phyloP scores from a whole-genome alignment of 108 stramenopile species.

The Schizochytrium sp. region DNA sequence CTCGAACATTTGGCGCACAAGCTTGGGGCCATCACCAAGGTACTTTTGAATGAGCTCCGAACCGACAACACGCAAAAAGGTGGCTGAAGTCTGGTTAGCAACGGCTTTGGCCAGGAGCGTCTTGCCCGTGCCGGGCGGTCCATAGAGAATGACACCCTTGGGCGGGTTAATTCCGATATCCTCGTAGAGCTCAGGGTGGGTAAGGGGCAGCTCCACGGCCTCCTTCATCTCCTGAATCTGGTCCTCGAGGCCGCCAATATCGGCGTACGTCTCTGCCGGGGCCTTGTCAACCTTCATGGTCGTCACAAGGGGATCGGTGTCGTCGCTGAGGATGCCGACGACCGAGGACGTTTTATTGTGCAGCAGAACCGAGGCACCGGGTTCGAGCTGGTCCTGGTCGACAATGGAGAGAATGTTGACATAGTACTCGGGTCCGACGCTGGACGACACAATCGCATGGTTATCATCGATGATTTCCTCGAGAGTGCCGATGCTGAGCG shows the following conservation, averaged over 20 bases:
- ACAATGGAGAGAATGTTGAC: slow-evolving; percentile 93
- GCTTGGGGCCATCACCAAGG: slow-evolving; percentile 96
- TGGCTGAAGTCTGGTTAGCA: slow-evolving; percentile 96
- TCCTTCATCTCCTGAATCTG: slow-evolving; percentile 99
- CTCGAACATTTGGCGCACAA: slow-evolving; percentile 94
- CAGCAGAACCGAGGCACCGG: slow-evolving; percentile 87
- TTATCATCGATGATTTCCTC: slow-evolving; percentile 99
- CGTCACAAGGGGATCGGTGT: slow-evolving; percentile 92
- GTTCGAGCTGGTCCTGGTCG: slow-evolving; percentile 96
- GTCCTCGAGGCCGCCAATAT: slow-evolving; percentile 93
- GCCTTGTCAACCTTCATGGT: slow-evolving; percentile 99
- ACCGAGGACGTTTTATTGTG: slow-evolving; percentile 97
- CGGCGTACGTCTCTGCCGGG: slow-evolving; percentile 92
- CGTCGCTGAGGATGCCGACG: slow-evolving; percentile 92
- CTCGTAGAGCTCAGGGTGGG: slow-evolving; percentile 97
- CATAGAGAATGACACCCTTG: slow-evolving; percentile 95
- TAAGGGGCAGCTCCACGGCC: slow-evolving; percentile 94
- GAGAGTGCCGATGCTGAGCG: slow-evolving; percentile 84
- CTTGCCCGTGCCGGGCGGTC: slow-evolving; percentile 96
- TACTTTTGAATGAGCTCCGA: slow-evolving; percentile 98
- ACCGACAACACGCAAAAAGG: slow-evolving; percentile 91
- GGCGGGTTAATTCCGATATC: slow-evolving; percentile 93
- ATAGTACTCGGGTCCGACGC: slow-evolving; percentile 96
- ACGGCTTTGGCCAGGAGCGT: slow-evolving; percentile 96
- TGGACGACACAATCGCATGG: slow-evolving; percentile 90